Evolutionary conservation across 2,329 filamentous ascomycete genomes (phyloP).

Genomic region (Cadophora gregata): DNA sequence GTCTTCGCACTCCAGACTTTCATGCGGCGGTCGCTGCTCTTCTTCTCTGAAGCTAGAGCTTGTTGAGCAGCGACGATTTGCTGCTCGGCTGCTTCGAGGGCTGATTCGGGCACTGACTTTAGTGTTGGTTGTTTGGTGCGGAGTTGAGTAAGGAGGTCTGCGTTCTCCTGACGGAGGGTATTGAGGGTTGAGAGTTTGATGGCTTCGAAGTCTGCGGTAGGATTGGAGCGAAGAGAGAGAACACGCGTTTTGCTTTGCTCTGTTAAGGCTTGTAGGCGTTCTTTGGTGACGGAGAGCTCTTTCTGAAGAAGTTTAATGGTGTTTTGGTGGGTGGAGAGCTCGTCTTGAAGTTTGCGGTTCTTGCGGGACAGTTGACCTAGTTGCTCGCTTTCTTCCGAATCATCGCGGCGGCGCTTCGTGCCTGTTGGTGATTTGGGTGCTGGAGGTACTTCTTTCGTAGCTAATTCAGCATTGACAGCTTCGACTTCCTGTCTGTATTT

Average conservation of each 20-base stretch:
- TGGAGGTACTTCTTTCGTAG: slow-evolving; percentile 60
- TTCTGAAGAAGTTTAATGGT: slow-evolving; percentile 73
- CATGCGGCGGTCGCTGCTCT: slow-evolving; percentile 83
- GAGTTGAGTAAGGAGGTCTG: slow-evolving; percentile 78
- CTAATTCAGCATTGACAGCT: slow-evolving; percentile 75
- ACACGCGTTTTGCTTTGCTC: slow-evolving; percentile 79
- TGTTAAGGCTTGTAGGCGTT: slow-evolving; percentile 72
- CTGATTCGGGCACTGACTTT: slow-evolving; percentile 71
- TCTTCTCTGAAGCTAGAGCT: slow-evolving; percentile 76
- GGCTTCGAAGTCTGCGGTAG: slow-evolving; percentile 83
- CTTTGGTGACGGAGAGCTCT: slow-evolving; percentile 73
- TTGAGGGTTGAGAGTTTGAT: slow-evolving; percentile 82
- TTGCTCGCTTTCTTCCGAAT: slow-evolving; percentile 66
- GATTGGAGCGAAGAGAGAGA: slow-evolving; percentile 88
- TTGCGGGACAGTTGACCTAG: slow-evolving; percentile 86
- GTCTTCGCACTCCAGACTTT: slow-evolving; percentile 93
- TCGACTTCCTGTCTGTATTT: slow-evolving; percentile 84
- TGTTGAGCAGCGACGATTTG: slow-evolving; percentile 75
- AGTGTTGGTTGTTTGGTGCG: slow-evolving; percentile 46
- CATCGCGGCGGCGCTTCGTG: slow-evolving; percentile 68
- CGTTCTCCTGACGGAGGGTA: slow-evolving; percentile 82
- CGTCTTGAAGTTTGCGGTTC: slow-evolving; percentile 83
- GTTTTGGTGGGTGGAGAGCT: slow-evolving; percentile 72
- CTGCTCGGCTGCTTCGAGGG: slow-evolving; percentile 76
- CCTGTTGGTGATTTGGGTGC: slow-evolving; percentile 50